Base-by-base conservation (phyloP, 1,284 basidiomycete genomes). In the Megacollybia platyphylla region DNA sequence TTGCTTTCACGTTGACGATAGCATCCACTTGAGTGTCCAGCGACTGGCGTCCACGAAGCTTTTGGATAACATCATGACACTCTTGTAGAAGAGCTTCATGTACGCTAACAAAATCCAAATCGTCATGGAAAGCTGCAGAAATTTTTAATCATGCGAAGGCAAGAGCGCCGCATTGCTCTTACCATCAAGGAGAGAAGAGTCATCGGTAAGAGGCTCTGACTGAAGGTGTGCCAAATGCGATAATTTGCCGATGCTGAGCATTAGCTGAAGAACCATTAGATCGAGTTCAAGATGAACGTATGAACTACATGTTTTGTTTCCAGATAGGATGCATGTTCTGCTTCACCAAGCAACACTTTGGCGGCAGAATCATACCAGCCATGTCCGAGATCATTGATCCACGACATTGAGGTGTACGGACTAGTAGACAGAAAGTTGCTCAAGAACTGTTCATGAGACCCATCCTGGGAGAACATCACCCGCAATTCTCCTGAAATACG, bases 221-320 rank as follows among this genome's bases (percentile, higher is more conserved):
- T 82, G 77, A 46, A 82, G 57, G 46, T 85, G 75, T 5, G 87
- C 86, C 6, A 97, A 68, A 45, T 87, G 78, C 0, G 86, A 70
- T 5, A 98, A 73, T 62, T 97, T 97, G 36, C 86, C 86, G 26
- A 98, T 76, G 54, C 90, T 93, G 43, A 94, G 73, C 71, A 92
- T 83, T 40, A 94, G 67, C 88, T 96, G 55, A 31, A 44, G 41
- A 27, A 24, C 5, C 20, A 24, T 24, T 5, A 24, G 20, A 24
- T 24, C 20, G 5, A 24, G 20, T 24, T 4, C 3, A 5, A 24
- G 11, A 29, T 6, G 37, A 24, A 30, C 41, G 52, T 44, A 56
- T 44, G 44, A 24, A 36, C 50, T 56, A 91, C 89, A 64, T 91
- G 82, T 62, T 80, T 80, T 27, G 78, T 70, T 18, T 71, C 71